Percentiles rank a stretch among this genome's conserved stretches.
phyloP scores from a whole-genome alignment of 1,284 basidiomycete species.

The Stereum hirsutum region DNA sequence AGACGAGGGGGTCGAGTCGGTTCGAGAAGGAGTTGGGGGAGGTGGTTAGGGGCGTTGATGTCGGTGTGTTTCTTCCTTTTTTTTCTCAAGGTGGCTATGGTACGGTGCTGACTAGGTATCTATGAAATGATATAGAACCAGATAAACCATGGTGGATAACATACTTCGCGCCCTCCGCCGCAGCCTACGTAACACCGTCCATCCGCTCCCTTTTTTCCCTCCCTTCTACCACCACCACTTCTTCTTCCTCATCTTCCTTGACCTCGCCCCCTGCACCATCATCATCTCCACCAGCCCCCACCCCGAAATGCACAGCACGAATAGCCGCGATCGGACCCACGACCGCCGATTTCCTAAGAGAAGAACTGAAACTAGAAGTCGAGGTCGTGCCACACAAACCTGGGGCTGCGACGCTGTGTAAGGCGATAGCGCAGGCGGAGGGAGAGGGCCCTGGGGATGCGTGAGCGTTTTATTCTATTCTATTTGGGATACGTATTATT shows the following conservation, averaged over 20 bases:
- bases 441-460: too few relatives aligned
- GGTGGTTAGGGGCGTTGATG: conserved; percentile 17
- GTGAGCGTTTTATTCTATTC: too few relatives aligned
- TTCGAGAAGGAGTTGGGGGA: conserved; percentile 38
- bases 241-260: too few relatives aligned
- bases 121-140: background rate
- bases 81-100: background rate
- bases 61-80: background rate
- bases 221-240: too few relatives aligned
- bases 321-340: conserved; percentile 64
- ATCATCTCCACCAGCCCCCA: too few relatives aligned
- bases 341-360: conserved; percentile 41
- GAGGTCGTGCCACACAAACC: conserved; percentile 48
- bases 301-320: too few relatives aligned
- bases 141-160: conserved; percentile 54
- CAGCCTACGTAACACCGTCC: conserved; percentile 44
- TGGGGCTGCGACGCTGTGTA: conserved; percentile 38
- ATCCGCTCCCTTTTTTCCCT: conserved; percentile 36
- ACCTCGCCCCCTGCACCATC: too few relatives aligned
- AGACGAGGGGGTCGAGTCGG: conserved; percentile 43
- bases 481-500: too few relatives aligned
- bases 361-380: conserved; percentile 37
- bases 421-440: too few relatives aligned
- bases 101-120: background rate
- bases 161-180: conserved; percentile 68